Evolutionary conservation across 768 basidiomycete species (phyloP).

Genomic region (Tricholoma flavovirens): DNA sequence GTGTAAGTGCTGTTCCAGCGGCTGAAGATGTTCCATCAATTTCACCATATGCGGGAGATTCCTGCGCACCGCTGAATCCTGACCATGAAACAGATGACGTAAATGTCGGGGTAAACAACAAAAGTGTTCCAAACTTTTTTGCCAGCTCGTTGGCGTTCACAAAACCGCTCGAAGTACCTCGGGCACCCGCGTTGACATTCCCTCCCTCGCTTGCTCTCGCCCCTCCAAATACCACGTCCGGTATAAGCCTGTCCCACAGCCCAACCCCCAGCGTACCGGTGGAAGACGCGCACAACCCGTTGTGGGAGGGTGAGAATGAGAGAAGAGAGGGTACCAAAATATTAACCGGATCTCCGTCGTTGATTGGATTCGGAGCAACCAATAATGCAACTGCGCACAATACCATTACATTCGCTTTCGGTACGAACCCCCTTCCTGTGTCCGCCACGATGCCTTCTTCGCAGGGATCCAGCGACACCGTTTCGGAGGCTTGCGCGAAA

Average conservation of each 20-base stretch:
- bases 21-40: background rate
- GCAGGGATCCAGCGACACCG: background rate
- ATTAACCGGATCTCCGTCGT: constrained; percentile 5
- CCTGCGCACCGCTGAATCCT: background rate
- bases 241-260: constrained; percentile 8
- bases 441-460: background rate
- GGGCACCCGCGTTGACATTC: constrained; percentile 22
- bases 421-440: background rate
- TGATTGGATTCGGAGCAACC: constrained; percentile 7
- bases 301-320: constrained; percentile 36
- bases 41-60: background rate
- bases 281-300: constrained; percentile 36
- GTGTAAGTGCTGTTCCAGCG: background rate
- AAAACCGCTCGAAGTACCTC: constrained; percentile 29
- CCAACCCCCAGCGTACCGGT: constrained; percentile 21
- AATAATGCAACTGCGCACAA: background rate
- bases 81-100: background rate
- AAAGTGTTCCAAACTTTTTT: constrained; percentile 61
- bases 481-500: background rate
- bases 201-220: constrained; percentile 6
- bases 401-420: background rate
- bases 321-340: constrained; percentile 9
- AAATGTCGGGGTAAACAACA: background rate
- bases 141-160: constrained; percentile 42
- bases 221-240: background rate